Conservation (phyloP, 1,284 basidiomycete species). For the Mycosarcoma mackinlayi region DNA sequence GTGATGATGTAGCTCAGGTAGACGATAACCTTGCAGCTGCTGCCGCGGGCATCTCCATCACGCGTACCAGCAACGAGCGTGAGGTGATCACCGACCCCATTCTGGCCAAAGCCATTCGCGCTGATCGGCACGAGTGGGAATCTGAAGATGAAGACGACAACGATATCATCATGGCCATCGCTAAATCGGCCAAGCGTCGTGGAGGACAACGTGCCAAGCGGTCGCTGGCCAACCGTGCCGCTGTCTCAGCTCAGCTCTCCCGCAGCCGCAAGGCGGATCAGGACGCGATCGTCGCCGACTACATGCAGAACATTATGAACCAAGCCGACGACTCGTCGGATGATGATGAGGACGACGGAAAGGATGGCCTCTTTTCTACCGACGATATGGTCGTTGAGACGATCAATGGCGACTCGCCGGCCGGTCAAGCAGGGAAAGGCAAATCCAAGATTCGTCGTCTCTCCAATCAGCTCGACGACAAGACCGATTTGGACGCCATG, state of each 20-base stretch:
- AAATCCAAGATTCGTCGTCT: constrained; percentile 30
- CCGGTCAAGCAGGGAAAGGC: constrained; percentile 15
- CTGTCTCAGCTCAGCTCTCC: constrained; percentile 18
- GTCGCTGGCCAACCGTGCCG: constrained; percentile 20
- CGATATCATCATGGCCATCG: constrained; percentile 14
- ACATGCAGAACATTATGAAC: constrained; percentile 61
- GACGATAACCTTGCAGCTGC: constrained; percentile 34
- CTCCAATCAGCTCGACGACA: constrained; percentile 36
- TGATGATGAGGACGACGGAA: constrained; percentile 16
- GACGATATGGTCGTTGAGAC: constrained; percentile 32
- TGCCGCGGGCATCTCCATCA: constrained; percentile 43
- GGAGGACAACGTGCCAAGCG: constrained; percentile 45
- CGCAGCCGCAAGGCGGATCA: constrained; percentile 45
- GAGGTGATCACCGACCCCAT: constrained; percentile 36
- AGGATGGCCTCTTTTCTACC: constrained; percentile 8
- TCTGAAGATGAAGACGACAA: constrained; percentile 19
- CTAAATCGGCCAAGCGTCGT: constrained; percentile 23
- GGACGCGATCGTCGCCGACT: constrained; percentile 62
- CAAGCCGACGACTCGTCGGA: constrained; percentile 22
- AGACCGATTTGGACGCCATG: constrained; percentile 54
- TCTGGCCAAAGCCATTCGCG: constrained; percentile 38
- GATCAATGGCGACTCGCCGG: constrained; percentile 14
- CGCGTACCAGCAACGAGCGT: constrained; percentile 10
- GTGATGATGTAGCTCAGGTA: constrained; percentile 7
- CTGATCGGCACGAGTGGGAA: constrained; percentile 48